These are phyloP conservation scores for Fusarium decemcellulare DNA, from an alignment of 2,329 filamentous ascomycete genomes.

Conservation along the genomic window DNA sequence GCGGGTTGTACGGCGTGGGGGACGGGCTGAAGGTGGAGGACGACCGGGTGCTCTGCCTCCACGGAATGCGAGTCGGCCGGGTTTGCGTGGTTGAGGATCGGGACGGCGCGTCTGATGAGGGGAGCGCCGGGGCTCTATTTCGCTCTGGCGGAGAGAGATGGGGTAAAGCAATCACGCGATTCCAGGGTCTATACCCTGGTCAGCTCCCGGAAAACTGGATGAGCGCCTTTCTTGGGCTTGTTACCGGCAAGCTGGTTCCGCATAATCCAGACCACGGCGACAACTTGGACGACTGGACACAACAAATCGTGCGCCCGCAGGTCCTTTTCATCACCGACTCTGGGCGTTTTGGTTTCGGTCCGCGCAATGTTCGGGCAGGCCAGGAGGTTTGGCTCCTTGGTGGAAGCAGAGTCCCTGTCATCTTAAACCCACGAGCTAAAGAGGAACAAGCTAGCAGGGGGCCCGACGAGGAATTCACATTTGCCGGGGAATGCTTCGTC, in stretches of 20 bases:
- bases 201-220: slow-evolving; percentile 3
- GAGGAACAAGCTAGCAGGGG: background rate
- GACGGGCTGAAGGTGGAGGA: background rate
- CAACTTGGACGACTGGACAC: background rate
- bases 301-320: background rate
- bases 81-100: background rate
- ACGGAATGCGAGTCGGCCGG: slow-evolving; percentile 1
- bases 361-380: background rate
- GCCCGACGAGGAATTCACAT: background rate
- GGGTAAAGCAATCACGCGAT: background rate
- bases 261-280: background rate
- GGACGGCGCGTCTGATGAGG: background rate
- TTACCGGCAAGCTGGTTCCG: background rate
- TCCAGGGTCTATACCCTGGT: background rate
- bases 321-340: slow-evolving; percentile 1
- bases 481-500: background rate
- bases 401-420: background rate
- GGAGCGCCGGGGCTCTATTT: background rate
- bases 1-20: background rate
- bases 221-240: background rate
- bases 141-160: background rate
- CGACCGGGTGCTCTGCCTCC: background rate
- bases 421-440: background rate
- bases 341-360: background rate
- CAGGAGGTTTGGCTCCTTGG: background rate